Percentiles rank a stretch among this genome's conserved stretches.
Evolutionary conservation across 208 protist genomes (phyloP).

Genomic region (Acanthamoeba healyi): DNA sequence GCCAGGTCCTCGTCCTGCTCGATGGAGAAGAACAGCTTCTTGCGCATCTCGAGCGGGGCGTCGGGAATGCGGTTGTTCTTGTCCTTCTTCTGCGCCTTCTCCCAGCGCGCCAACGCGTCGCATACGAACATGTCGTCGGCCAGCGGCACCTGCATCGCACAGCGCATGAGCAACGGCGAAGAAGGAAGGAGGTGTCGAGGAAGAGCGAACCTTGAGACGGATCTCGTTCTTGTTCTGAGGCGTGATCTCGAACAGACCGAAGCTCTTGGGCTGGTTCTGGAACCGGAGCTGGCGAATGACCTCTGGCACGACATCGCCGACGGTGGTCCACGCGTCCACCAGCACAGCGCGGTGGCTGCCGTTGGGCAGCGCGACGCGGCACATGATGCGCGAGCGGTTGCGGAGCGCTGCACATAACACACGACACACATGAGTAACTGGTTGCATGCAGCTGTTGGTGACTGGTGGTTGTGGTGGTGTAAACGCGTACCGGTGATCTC

Average conservation of each 20-base stretch:
- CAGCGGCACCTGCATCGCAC: background rate
- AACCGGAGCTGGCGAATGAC: slow-evolving; percentile 47
- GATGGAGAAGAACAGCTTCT: slow-evolving; percentile 33
- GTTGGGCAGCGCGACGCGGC: slow-evolving; percentile 22
- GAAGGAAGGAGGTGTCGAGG: background rate
- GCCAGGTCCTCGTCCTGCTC: slow-evolving; percentile 19
- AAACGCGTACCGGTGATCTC: slow-evolving; percentile 31
- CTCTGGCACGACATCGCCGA: slow-evolving; percentile 50
- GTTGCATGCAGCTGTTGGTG: background rate
- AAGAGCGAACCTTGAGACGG: background rate
- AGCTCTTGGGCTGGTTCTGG: slow-evolving; percentile 50
- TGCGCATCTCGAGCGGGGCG: slow-evolving; percentile 37
- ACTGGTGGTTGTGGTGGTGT: too few relatives aligned
- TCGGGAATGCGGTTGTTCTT: slow-evolving; percentile 34
- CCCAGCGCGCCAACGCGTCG: slow-evolving; percentile 49
- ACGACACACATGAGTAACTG: background rate
- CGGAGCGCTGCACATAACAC: background rate
- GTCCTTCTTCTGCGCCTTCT: slow-evolving; percentile 37
- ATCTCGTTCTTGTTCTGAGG: slow-evolving; percentile 30
- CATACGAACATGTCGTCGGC: slow-evolving; percentile 30
- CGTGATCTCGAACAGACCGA: slow-evolving; percentile 50
- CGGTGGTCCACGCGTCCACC: slow-evolving; percentile 60
- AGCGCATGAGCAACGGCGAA: too few relatives aligned
- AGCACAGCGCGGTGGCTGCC: slow-evolving; percentile 21
- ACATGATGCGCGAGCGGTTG: background rate